Conservation (phyloP, 2,329 filamentous ascomycete species). For the Aspergillus viridinutans region DNA sequence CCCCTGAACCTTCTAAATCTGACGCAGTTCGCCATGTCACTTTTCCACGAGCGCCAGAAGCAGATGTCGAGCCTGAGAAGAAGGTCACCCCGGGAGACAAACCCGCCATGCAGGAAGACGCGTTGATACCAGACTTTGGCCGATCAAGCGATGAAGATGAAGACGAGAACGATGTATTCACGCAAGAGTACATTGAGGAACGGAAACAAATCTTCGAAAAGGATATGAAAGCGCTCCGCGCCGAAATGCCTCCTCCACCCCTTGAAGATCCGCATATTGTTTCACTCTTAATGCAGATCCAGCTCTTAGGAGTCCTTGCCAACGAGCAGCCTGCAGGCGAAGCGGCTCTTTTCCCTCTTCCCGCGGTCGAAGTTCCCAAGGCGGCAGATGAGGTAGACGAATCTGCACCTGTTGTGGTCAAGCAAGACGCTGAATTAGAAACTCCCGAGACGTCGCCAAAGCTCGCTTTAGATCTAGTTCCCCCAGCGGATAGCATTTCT, state of each 20-base stretch:
- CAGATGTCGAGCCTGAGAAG: conserved; percentile 2
- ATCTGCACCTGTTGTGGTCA: conserved; percentile 5
- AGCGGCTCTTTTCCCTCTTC: conserved; percentile 4
- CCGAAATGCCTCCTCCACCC: conserved; percentile 40
- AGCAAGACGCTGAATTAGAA: conserved; percentile 13
- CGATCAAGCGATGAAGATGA: conserved; percentile 43
- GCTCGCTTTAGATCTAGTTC: conserved; percentile 11
- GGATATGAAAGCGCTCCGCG: conserved; percentile 40
- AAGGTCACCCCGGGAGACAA: conserved; percentile 4
- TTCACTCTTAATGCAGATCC: conserved; percentile 40
- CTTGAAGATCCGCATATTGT: conserved; percentile 42
- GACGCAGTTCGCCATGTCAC: not conserved
- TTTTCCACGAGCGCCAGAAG: conserved; percentile 2
- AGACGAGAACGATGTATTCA: conserved; percentile 43
- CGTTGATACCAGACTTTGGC: conserved; percentile 31
- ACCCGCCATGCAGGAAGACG: not conserved
- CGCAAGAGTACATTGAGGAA: conserved; percentile 45
- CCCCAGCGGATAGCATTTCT: conserved; percentile 27
- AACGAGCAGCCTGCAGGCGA: conserved; percentile 28
- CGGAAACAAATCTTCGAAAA: conserved; percentile 43
- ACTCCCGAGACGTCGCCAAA: conserved; percentile 12
- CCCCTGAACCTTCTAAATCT: not conserved
- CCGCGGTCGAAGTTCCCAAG: conserved; percentile 1
- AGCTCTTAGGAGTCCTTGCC: conserved; percentile 41
- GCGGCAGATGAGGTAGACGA: conserved; percentile 3